Conservation (phyloP, 192 early-diverging fungal species). For the Backusella psychrophila region DNA sequence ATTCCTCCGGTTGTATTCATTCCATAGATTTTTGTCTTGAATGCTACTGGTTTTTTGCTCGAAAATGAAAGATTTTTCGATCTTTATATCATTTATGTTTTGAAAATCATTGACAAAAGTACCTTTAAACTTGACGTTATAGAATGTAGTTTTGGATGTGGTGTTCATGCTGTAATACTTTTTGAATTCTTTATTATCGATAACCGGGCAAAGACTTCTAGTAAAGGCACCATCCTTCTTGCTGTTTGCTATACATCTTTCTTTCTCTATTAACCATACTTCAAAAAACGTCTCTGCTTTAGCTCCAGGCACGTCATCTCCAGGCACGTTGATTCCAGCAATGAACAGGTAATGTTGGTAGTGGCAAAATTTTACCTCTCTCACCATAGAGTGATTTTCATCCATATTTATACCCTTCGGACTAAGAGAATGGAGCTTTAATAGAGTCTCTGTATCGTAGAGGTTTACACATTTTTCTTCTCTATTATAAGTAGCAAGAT, state of each 20-base stretch:
- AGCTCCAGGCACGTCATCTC: too few relatives aligned
- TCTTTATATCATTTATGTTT: neutral
- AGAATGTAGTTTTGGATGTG: neutral
- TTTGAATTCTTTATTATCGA: neutral
- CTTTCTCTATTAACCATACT: neutral
- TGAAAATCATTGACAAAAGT: neutral
- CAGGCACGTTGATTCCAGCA: neutral
- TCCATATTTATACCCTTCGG: neutral
- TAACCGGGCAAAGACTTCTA: neutral
- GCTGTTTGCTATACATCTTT: neutral
- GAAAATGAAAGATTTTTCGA: neutral
- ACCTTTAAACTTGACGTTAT: neutral
- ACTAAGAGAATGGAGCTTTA: neutral
- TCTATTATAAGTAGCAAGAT: neutral
- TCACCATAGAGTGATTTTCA: neutral
- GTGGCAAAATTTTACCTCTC: neutral
- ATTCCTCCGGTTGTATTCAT: neutral
- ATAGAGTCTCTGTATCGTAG: neutral
- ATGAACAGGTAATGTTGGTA: neutral
- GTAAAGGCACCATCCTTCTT: neutral
- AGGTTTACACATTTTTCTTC: neutral
- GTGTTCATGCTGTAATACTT: neutral
- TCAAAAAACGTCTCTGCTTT: neutral
- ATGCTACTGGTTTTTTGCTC: rapidly evolving
- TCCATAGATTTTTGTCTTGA: neutral